A percentile compares a stretch with the other conserved stretches of the same genome.
These are phyloP conservation scores for Exophiala sp. DNA, from an alignment of 2,329 filamentous ascomycete genomes.

Conservation along the genomic window DNA sequence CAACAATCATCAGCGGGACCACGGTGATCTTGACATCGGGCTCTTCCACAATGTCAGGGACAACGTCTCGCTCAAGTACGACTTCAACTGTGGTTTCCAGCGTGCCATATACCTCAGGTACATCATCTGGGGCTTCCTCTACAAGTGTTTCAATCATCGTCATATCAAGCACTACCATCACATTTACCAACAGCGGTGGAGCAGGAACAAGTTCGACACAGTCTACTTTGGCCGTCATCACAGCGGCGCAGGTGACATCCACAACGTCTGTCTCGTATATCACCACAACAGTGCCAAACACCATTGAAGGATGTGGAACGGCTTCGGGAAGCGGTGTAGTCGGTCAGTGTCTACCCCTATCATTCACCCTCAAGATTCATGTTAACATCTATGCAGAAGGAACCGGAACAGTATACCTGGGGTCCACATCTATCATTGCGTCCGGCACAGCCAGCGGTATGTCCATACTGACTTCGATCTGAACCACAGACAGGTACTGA, in stretches of 20 bases:
- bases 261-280: conserved; percentile 6
- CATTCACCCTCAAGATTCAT: not conserved
- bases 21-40: conserved; percentile 2
- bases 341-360: conserved; percentile 10
- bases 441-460: conserved; percentile 18
- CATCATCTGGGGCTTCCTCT: conserved; percentile 1
- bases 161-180: conserved; percentile 23
- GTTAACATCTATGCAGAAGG: conserved; percentile 9
- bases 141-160: conserved; percentile 18
- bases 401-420: conserved; percentile 15
- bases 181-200: conserved; percentile 4
- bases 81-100: conserved; percentile 3
- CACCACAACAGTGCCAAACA: conserved; percentile 16
- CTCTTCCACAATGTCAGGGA: conserved; percentile 9
- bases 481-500: too few relatives aligned
- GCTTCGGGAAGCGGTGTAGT: conserved; percentile 23
- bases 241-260: conserved; percentile 5
- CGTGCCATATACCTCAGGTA: conserved; percentile 3
- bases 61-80: conserved; percentile 1
- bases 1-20: conserved; percentile 12
- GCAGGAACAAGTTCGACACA: conserved; percentile 2
- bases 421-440: conserved; percentile 3
- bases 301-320: conserved; percentile 22
- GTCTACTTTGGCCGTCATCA: conserved; percentile 18
- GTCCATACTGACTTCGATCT: too few relatives aligned